Base-by-base conservation (phyloP, 768 basidiomycete species). In the Pleurotus eryngii region DNA sequence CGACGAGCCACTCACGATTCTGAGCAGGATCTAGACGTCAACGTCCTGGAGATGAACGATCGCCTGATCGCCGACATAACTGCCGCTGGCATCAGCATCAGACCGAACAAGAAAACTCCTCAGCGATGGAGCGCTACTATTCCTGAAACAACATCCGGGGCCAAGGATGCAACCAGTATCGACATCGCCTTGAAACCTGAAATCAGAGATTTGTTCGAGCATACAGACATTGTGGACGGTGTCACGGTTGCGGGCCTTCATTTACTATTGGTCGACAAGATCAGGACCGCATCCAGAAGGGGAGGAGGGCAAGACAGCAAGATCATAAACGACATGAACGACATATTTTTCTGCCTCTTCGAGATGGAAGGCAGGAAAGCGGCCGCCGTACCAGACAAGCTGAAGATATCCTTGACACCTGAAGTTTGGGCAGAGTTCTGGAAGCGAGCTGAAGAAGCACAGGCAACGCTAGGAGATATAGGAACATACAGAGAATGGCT, bases 221-320 rank as follows among this genome's bases (percentile, higher is more conserved):
- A 42, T 30, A 14, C 55, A 17, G 39, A 48, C 17, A 24, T 7
- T 20, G 47, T 56, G 20, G 46, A 48, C 14, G 55, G 45, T 15
- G 43, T 56, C 5, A 14, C 26, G 15, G 55, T 56, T 17, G 55
- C 55, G 4, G 45, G 47, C n/a, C 39, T 20, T 11, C 55, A 45
- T 22, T 17, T 56, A 45, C 46, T 56, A 9, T 37, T 56, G 45
- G 55, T 56, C 9, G 45, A 56, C 43, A 56, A 56, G 17, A 48
- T 56, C 17, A 24, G 20, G 35, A 42, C 39, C 20, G 6, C 46
- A 6, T 20, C 45, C 11, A 26, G 22, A 22, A 22, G 22, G 22
- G 22, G 22, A 22, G 22, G 22, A 22, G 22, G 22, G 22, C 22
- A 22, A 22, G 22, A 22, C 22, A 22, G 22, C 2, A 22, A 22